Percentiles rank a stretch among this genome's conserved stretches.
Evolutionary conservation across 768 basidiomycete genomes (phyloP).

Genomic region (button mushroom (Agaricus bisporus)): DNA sequence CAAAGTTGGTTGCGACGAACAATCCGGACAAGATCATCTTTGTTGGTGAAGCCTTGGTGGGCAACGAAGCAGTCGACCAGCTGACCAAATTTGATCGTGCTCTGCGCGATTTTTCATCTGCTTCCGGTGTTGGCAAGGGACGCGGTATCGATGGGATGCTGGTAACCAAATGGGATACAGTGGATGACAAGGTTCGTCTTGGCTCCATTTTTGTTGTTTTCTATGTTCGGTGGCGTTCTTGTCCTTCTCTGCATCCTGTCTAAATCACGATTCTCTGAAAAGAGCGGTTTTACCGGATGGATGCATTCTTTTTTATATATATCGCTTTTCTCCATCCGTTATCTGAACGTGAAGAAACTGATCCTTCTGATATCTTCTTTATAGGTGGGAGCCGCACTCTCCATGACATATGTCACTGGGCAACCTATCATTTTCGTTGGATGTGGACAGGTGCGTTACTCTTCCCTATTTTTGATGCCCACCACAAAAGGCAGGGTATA

Average conservation of each 20-base stretch:
- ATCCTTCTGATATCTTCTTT: not conserved
- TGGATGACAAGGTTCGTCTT: conserved; percentile 80
- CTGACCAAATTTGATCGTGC: conserved; percentile 95
- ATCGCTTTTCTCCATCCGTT: not conserved
- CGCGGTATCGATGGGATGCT: conserved; percentile 98
- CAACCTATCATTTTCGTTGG: conserved; percentile 99
- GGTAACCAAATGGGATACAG: conserved; percentile 98
- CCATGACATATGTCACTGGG: conserved; percentile 98
- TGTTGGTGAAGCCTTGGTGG: conserved; percentile 96
- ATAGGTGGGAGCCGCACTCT: conserved; percentile 95
- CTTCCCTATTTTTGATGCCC: not conserved
- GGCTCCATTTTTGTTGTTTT: conserved; percentile 4
- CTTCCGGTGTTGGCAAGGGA: conserved; percentile 58
- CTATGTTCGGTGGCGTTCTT: not conserved
- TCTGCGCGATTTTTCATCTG: conserved; percentile 84
- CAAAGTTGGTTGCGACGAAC: conserved; percentile 94
- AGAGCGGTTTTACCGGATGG: too few species aligned
- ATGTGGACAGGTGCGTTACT: conserved; percentile 77
- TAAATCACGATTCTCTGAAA: too few species aligned
- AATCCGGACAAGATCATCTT: conserved; percentile 97
- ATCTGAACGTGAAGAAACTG: not conserved
- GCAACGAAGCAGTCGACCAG: conserved; percentile 98
- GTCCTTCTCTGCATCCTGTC: not conserved
- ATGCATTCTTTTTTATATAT: not conserved
- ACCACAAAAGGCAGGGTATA: not conserved